Conservation (phyloP, 1,139 yeast species). For the Taphrina pruni region DNA sequence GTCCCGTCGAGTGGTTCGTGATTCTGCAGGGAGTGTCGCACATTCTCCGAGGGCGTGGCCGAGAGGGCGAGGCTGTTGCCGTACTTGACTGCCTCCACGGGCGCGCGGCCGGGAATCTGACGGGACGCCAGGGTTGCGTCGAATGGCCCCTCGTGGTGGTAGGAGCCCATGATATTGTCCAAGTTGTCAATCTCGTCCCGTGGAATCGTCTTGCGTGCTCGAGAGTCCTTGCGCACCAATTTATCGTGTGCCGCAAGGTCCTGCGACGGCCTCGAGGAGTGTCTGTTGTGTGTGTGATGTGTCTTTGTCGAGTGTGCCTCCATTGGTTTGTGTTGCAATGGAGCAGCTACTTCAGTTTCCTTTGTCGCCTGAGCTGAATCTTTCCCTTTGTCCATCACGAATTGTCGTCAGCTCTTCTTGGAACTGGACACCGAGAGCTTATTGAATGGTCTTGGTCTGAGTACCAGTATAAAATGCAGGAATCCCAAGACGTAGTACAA, state of each 20-base stretch:
- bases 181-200: constrained; percentile 37
- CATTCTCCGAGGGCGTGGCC: constrained; percentile 43
- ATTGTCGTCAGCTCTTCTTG: too few species aligned
- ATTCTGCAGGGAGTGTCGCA: constrained; percentile 41
- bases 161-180: constrained; percentile 31
- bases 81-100: constrained; percentile 43
- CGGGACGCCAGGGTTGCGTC: constrained; percentile 44
- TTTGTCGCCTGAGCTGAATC: constrained; percentile 1
- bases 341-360: not conserved
- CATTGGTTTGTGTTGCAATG: not conserved
- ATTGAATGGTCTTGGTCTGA: not conserved
- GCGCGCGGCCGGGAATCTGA: constrained; percentile 43
- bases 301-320: not conserved
- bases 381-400: not conserved
- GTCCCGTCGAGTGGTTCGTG: constrained; percentile 45
- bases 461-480: too few species aligned
- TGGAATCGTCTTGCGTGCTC: constrained; percentile 33
- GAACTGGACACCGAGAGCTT: too few species aligned
- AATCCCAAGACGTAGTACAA: not conserved
- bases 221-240: constrained; percentile 30
- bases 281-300: constrained; percentile 8
- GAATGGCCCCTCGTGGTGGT: constrained; percentile 46
- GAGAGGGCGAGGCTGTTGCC: constrained; percentile 43
- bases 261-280: constrained; percentile 21
- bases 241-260: constrained; percentile 25